Evolutionary conservation across 345 rosid species (phyloP), one percentile per base, ranked within the genome.

Genomic region (Acer yangbiense): DNA sequence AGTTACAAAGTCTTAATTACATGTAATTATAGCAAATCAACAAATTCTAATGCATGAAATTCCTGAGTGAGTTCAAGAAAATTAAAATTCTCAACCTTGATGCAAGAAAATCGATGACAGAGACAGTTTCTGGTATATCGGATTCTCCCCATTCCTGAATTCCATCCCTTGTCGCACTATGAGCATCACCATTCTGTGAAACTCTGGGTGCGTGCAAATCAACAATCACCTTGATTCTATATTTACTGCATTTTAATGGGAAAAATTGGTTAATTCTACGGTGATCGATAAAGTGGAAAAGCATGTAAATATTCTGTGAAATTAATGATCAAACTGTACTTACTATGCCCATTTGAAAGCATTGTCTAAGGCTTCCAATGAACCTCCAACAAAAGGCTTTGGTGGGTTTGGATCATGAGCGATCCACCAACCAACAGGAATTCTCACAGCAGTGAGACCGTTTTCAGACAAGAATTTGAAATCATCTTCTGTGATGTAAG

Each of bases 351-450:
- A 80, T 48, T 63, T 65, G 75, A 85, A 85, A 65, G 85, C 85
- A 17, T 78, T 82, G 82, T 82, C 87, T 1, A 85, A 69, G 25
- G 78, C 82, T 35, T 76, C 9, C 44, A 69, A 76, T 32, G 84
- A 80, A 21, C 88, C 85, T 9, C 69, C 78, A 25, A 82, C 82
- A 41, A 82, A 85, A 69, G 88, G 88, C 74, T 65, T 78, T 7
- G 88, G 85, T 3, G 88, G 74, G 0, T 71, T 73, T 8, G 86
- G 86, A 78, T 80, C 83, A 14, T 77, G 29, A 8, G 83, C 82
- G 60, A 82, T 78, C 88, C 85, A 85, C 88, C 88, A 82, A 0
- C 88, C 84, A 41, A 82, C 82, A 7, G 85, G 88, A 72, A 85
- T 58, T 35, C 85, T 85, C 50, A 85, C 88, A 16, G 79, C 84